A percentile compares a stretch with the other conserved stretches of the same genome.
These are phyloP conservation scores for Pistacia integerrima DNA, from an alignment of 345 rosid genomes.

Conservation along the genomic window DNA sequence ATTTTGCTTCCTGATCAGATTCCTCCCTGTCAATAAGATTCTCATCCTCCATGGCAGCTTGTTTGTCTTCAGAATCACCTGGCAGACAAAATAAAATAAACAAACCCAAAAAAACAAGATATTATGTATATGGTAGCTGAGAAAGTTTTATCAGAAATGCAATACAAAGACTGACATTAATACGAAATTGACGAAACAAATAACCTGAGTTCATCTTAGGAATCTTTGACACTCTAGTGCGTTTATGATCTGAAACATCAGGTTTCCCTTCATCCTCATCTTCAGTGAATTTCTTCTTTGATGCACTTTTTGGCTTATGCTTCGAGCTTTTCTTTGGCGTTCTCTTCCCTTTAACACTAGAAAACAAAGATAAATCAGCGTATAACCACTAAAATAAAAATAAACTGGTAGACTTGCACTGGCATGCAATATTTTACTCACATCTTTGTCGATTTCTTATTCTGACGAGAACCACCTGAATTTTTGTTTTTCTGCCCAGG, in stretches of 20 bases:
- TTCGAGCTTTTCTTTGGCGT: constrained; percentile 73
- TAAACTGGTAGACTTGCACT: constrained; percentile 9
- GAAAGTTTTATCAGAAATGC: not conserved
- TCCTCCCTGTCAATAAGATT: constrained; percentile 32
- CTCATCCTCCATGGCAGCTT: constrained; percentile 36
- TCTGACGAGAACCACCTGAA: constrained; percentile 37
- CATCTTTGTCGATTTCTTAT: constrained; percentile 50
- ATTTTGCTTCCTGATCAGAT: constrained; percentile 45
- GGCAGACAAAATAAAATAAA: constrained; percentile 8
- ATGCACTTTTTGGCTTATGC: constrained; percentile 29
- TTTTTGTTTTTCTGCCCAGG: constrained; percentile 47
- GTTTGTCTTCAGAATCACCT: constrained; percentile 49
- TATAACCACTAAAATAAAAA: constrained; percentile 15
- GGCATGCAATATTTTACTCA: constrained; percentile 41
- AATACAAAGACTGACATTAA: not conserved
- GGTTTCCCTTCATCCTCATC: constrained; percentile 45
- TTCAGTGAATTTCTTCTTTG: constrained; percentile 40
- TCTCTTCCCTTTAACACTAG: constrained; percentile 76
- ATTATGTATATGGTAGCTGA: not conserved
- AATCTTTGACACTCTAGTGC: constrained; percentile 25
- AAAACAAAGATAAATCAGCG: constrained; percentile 20
- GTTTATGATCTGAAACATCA: constrained; percentile 46
- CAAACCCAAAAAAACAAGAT: not conserved
- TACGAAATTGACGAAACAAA: constrained; percentile 17
- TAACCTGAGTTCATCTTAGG: constrained; percentile 41